Conservation (phyloP, 2,329 filamentous ascomycete genomes). For the Berkeleyomyces rouxiae region DNA sequence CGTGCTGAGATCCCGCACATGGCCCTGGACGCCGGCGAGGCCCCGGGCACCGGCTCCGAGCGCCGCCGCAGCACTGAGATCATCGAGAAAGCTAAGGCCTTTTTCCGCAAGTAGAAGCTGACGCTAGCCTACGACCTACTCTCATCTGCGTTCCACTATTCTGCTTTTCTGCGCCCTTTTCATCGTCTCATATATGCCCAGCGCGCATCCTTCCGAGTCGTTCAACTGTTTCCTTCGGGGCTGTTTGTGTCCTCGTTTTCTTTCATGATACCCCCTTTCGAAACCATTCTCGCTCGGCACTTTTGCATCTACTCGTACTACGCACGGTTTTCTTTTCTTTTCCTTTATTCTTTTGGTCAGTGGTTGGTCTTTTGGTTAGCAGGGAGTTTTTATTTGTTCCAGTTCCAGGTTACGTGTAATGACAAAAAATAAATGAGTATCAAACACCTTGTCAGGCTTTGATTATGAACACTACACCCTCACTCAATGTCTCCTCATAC, state of each 20-base stretch:
- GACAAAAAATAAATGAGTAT: no score
- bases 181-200: background rate
- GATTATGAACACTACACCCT: no score
- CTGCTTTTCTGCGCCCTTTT: background rate
- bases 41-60: conserved; percentile 16
- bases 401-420: background rate
- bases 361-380: background rate
- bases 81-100: conserved; percentile 7
- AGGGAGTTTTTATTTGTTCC: background rate
- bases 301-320: background rate
- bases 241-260: conserved; percentile 1
- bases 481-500: no score
- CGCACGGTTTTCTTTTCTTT: background rate
- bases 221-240: background rate
- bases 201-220: background rate
- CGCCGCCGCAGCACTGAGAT: conserved; percentile 24
- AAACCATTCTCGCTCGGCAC: background rate
- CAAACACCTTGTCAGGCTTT: no score
- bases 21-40: background rate
- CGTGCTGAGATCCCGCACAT: conserved; percentile 22
- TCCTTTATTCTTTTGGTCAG: conserved; percentile 6
- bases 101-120: conserved; percentile 11
- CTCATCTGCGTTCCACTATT: background rate
- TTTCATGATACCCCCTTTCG: conserved; percentile 1
- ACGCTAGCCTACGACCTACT: background rate